Base-by-base conservation (phyloP, 352 stramenopile species). In the Phytophthora chlamydospora region DNA sequence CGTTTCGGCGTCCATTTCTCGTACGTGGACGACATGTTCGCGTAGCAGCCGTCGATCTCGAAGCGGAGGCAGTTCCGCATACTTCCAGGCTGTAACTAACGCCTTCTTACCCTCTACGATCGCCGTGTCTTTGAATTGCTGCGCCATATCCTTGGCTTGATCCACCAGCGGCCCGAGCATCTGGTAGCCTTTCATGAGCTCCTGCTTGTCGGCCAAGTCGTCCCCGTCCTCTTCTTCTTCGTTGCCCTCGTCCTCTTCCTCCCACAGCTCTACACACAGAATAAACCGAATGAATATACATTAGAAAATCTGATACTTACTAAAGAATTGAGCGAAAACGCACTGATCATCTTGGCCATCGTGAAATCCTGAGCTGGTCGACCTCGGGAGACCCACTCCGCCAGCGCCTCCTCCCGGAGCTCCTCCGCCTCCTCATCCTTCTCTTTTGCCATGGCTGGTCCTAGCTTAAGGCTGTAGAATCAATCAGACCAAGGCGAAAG, bases 271-370 rank as follows among this genome's bases (percentile, higher is more conserved):
- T 93, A 16, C 3, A 42, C 9, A 33, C 21, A 34, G 24, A 52
- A 50, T 12, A 39, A 44, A 45, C 13, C 43, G 13, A 43, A 11
- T 31, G 27, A 14, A 33, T 10, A 24, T 19, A 24, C 13, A 11
- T 34, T 36, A 35, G 19, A 16, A 42, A 29, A 14, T 33, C 2
- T 35, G n/a, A 49, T 29, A 50, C n/a, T 40, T 11, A 13, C 21
- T 29, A 4, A 33, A 11, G 14, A 46, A 39, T 19, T 9, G 4
- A 36, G 29, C 36, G 3, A 31, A 7, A 10, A 69, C 80, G 31
- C 44, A 91, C 82, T 75, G 10, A 83, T 58, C 83, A 93, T 93
- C 62, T 91, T 91, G 3, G 79, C 77, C 73, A 91, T 87, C 0
- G 80, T 85, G 38, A 91, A 93, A 43, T 92, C 85, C 42, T 80